These are phyloP conservation scores for Saposhnikovia divaricata DNA, from an alignment of 129 eudicot genomes.

Conservation along the genomic window DNA sequence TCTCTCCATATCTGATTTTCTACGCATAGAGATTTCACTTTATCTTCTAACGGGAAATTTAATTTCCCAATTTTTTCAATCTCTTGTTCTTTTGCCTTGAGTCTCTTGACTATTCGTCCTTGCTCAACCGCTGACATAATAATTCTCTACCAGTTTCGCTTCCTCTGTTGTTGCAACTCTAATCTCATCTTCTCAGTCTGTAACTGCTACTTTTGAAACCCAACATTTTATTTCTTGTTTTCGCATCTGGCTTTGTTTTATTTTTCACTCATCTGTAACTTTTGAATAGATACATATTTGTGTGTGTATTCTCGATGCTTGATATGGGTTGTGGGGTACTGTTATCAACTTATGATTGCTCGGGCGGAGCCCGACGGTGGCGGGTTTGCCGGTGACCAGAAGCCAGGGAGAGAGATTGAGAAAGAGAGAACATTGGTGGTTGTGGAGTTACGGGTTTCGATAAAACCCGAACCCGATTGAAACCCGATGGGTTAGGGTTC, in stretches of 20 bases:
- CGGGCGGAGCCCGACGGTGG: too few species aligned
- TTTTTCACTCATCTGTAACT: conserved; percentile 20
- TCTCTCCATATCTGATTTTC: conserved; percentile 87
- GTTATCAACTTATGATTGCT: conserved; percentile 3
- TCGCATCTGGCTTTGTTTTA: background rate
- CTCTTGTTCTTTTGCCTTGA: conserved; percentile 65
- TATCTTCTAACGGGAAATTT: conserved; percentile 65
- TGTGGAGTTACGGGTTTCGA: too few species aligned
- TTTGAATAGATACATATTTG: background rate
- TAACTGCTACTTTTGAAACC: background rate
- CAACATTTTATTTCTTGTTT: background rate
- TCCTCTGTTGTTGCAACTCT: conserved; percentile 57
- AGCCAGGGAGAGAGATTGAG: too few species aligned
- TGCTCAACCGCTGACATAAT: conserved; percentile 47
- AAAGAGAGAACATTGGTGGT: too few species aligned
- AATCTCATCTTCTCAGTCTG: conserved; percentile 63
- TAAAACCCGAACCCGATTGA: too few species aligned
- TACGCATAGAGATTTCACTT: conserved; percentile 52
- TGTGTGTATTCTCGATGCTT: background rate
- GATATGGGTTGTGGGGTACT: conserved; percentile 3
- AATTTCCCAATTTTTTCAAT: conserved; percentile 56
- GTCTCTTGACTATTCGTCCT: conserved; percentile 34
- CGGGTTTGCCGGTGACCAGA: too few species aligned
- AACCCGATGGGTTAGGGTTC: too few species aligned
- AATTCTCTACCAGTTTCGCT: conserved; percentile 31